Evolutionary conservation across 1,139 yeast genomes (phyloP).

Genomic region (Protomyces lactucae-debilis): DNA sequence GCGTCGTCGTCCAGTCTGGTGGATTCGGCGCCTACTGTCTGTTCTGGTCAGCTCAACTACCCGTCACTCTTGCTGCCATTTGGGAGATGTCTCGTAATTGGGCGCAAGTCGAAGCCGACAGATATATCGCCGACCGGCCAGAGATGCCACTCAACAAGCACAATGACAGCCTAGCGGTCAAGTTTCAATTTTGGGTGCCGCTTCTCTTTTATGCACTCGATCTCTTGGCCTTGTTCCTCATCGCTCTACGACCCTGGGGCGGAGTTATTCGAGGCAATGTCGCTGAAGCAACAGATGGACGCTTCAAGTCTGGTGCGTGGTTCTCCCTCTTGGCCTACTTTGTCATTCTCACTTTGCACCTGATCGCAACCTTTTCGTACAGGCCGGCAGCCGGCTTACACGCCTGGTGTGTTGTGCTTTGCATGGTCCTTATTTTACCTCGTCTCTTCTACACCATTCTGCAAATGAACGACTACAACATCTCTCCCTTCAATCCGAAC

Average conservation of each 20-base stretch:
- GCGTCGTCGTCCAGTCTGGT: conserved; percentile 16
- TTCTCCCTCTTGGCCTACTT: conserved; percentile 12
- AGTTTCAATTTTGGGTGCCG: conserved; percentile 22
- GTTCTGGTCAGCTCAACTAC: conserved; percentile 14
- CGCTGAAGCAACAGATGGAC: conserved; percentile 24
- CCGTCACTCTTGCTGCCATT: conserved; percentile 14
- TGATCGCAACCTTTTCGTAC: conserved; percentile 7
- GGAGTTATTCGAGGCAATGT: conserved; percentile 3
- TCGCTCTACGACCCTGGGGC: conserved; percentile 21
- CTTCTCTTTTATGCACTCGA: conserved; percentile 21
- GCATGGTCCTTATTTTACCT: background rate
- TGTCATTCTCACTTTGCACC: conserved; percentile 9
- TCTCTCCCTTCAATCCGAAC: conserved; percentile 18
- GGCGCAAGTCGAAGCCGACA: conserved; percentile 22
- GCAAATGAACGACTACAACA: conserved; percentile 10
- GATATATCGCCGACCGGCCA: conserved; percentile 2
- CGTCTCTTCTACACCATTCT: conserved; percentile 21
- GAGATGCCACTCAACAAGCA: conserved; percentile 20
- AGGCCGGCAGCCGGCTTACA: conserved; percentile 4
- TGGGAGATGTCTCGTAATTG: conserved; percentile 26
- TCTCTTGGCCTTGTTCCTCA: conserved; percentile 13
- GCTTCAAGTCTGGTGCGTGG: conserved; percentile 23
- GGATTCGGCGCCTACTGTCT: conserved; percentile 14
- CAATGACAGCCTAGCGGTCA: conserved; percentile 12
- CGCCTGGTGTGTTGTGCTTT: background rate